Base-by-base conservation (phyloP, 495 filamentous ascomycete genomes). In the Penicillium herquei region DNA sequence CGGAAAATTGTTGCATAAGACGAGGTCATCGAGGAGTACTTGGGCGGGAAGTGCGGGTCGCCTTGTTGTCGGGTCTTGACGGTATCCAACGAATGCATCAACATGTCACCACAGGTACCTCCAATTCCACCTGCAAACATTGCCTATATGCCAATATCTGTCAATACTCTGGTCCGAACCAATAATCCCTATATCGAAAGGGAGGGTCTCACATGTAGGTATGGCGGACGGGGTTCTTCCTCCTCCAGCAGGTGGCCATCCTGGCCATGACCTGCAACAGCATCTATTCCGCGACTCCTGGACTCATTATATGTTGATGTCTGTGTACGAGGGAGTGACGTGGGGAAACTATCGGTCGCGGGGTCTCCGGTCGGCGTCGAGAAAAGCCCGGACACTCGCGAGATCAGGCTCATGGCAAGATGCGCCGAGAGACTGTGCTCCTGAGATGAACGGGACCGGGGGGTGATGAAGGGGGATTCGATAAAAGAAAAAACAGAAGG, bases 61-160 rank as follows among this genome's bases (percentile, higher is more conserved):
- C 94, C 94, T 75, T 98, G 94, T 71, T 98, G 94, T 49, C 94
- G 83, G n/a, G 94, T 98, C 74, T 98, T 98, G 51, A 98, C 94
- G 7, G 94, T 98, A 75, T 98, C 94, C 69, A 98, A 82, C 43
- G 93, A 97, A 71, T 98, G 94, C 95, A 98, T 98, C 55, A 98
- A 77, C 83, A 98, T 90, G 71, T 98, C 94, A 49, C 94, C 94
- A 44, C 88, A 92, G 31, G 88, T 91, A 26, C 94, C 94, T 58
- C 94, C 94, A 21, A 90, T 68, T 50, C 92, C 94, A 54, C 94
- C 94, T 11, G 95, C 94, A 55, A 98, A 76, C 93, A 97, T 98
- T 64, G 87, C 88, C 91, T 98, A 64, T 37, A 37, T 7, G 8
- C 12, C 34, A 37, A 37, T 3, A 37, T 13, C 9, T 13, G 34